Conservation (phyloP, 176 grass and related monocot genomes). For the Chrysopogon serrulatus region DNA sequence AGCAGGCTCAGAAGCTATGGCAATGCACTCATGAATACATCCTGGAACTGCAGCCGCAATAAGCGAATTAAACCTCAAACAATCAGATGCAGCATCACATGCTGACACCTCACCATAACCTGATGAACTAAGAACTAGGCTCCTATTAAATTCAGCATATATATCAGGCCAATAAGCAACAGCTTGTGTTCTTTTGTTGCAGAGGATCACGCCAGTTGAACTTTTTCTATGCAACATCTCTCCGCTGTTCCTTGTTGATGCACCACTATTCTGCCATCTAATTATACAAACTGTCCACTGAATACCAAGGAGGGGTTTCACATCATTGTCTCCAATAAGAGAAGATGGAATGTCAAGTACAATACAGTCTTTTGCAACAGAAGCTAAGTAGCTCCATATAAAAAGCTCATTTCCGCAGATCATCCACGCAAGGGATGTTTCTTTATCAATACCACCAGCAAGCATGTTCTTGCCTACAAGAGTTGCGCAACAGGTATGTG, state of each 20-base stretch:
- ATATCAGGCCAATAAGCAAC: conserved; percentile 88
- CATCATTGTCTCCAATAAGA: conserved; percentile 34
- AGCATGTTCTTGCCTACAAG: conserved; percentile 61
- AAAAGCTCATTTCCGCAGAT: conserved; percentile 79
- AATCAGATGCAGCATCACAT: conserved; percentile 31
- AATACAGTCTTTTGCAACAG: conserved; percentile 69
- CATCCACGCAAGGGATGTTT: conserved; percentile 84
- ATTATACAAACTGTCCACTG: conserved; percentile 75
- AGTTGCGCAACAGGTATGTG: not conserved
- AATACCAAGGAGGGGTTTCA: conserved; percentile 27
- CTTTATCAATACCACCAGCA: conserved; percentile 80
- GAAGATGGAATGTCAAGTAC: conserved; percentile 71
- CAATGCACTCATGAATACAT: conserved; percentile 49
- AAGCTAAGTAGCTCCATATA: conserved; percentile 81
- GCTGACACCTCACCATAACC: conserved; percentile 7
- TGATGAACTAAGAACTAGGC: conserved; percentile 41
- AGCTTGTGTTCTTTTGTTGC: conserved; percentile 57
- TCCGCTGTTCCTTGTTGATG: conserved; percentile 30
- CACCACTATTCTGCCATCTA: conserved; percentile 38
- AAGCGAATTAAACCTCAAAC: conserved; percentile 60
- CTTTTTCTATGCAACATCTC: conserved; percentile 43
- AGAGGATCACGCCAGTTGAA: conserved; percentile 70
- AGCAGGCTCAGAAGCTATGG: conserved; percentile 53
- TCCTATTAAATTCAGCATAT: conserved; percentile 42
- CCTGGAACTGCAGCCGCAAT: conserved; percentile 59